Evolutionary conservation across 495 filamentous ascomycete genomes (phyloP).

Genomic region (Xylaria intraflava): DNA sequence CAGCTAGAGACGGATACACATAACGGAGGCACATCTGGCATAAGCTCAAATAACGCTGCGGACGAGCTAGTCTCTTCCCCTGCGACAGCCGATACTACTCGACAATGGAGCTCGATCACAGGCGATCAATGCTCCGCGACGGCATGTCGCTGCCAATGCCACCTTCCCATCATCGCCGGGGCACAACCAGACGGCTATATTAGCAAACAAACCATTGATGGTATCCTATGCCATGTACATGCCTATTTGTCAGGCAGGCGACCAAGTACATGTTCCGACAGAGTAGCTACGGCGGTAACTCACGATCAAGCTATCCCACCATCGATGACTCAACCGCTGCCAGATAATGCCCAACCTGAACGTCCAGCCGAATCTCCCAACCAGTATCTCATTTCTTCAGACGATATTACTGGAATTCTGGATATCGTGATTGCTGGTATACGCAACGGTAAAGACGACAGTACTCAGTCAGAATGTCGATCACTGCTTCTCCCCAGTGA

Average conservation of each 20-base stretch:
- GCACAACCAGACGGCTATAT: background rate
- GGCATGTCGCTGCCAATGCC: background rate
- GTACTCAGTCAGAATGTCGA: constrained; percentile 5
- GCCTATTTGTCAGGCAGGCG: constrained; percentile 17
- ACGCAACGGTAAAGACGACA: constrained; percentile 5
- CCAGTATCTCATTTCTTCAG: constrained; percentile 17
- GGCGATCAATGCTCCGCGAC: background rate
- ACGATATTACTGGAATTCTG: constrained; percentile 20
- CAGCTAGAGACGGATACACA: background rate
- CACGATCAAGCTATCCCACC: background rate
- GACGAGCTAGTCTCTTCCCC: background rate
- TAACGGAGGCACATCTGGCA: background rate
- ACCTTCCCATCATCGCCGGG: background rate
- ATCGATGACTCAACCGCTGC: background rate
- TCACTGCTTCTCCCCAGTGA: constrained; percentile 18
- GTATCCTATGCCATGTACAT: constrained; percentile 16
- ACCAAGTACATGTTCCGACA: constrained; percentile 5
- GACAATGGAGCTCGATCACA: background rate
- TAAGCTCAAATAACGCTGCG: background rate
- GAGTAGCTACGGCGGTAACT: too few relatives aligned
- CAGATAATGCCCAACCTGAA: background rate
- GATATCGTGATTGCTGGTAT: constrained; percentile 19
- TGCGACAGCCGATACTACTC: background rate
- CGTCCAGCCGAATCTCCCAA: background rate
- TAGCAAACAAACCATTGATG: constrained; percentile 11